Evolutionary conservation across 1,284 basidiomycete genomes (phyloP), one percentile per base, ranked within the genome.

Genomic region (Moesziomyces antarcticus): DNA sequence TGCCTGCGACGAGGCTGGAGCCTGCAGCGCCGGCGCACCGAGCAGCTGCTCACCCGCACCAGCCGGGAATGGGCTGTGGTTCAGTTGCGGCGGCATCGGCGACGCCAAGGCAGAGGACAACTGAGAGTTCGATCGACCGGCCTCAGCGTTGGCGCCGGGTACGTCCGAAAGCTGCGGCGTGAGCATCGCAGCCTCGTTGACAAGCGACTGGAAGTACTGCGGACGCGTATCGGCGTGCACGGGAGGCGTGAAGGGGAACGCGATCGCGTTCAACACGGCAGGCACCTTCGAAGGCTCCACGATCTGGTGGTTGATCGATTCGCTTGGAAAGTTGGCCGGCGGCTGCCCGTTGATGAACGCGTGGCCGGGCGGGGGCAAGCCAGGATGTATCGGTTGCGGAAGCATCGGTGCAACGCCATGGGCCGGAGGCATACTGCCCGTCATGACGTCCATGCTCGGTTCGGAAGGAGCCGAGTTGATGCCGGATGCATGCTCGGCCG

Each of bases 231-330:
- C 73, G 30, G 75, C 57, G 30, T 76, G 72, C 3, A 77, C 63
- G 1, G 80, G 80, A 4, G 80, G 80, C 30, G 80, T 82, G 46
- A 79, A 82, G 11, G 80, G 80, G 50, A 77, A 82, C 4, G 72
- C 61, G 51, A 82, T 78, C 10, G 78, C 75, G 35, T 69, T 68
- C 13, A 82, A 55, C 27, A 82, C 62, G 3, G 73, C 70, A 13
- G 80, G 62, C 13, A 78, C 78, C 54, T 73, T 79, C 24, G 76
- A 64, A 1, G 80, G 80, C 35, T 80, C 80, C 6, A 82, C 75
- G 21, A 82, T 73, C 42, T 72, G 68, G 42, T 82, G 69, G 56
- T 75, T 73, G 56, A 74, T 71, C 52, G 74, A 74, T 56, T 80
- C 78, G 52, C 57, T 61, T 3, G 63, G 63, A 21, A 69, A 69